Evolutionary conservation across 2,329 filamentous ascomycete species (phyloP), one percentile per base, ranked within the genome.

Genomic region (Phaeosphaeriaceae sp.): DNA sequence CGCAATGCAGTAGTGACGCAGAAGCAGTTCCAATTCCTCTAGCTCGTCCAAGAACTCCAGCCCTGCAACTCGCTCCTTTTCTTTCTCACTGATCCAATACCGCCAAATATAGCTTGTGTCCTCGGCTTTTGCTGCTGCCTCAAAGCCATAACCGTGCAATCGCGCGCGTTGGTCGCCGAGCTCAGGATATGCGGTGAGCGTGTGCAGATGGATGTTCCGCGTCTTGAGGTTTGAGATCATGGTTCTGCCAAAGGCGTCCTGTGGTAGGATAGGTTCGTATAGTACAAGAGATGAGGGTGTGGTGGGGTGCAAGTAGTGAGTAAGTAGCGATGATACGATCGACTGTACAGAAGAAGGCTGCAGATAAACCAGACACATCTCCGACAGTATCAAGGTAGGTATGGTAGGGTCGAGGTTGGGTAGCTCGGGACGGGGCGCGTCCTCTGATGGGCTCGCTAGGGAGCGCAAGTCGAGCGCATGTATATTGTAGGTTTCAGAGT

Each of bases 361-460:
- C 1, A 99, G 85, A 72, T 99, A 99, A 75, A 95, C 92, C 31
- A 99, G 85, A 74, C 95, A 99, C 83, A 95, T 98, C 78, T 99
- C 95, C 0, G 94, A 98, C 7, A 99, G 84, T 22, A 99, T 79
- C 9, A 99, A 80, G 0, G 95, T 99, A 0, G 95, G 92, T 0
- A 91, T 68, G 22, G 73, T 86, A 69, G 66, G 78, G 72, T 80
- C 85, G 67, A 80, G 87, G 65, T 67, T 77, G 1, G 79, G 79
- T 10, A 83, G 63, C 48, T 57, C 61, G 46, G 58, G 68, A 58
- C 66, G 51, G 56, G 70, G 49, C 7, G 56, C 53, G 56, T 71
- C 56, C 0, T 66, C 47, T 25, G 67, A 55, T 17, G 54, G 24
- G 17, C 52, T 47, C 17, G 80, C 75, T 5, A 94, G 76, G 11